Conservation (phyloP, 176 grass and related monocot genomes). For the Musa troglodytarum region DNA sequence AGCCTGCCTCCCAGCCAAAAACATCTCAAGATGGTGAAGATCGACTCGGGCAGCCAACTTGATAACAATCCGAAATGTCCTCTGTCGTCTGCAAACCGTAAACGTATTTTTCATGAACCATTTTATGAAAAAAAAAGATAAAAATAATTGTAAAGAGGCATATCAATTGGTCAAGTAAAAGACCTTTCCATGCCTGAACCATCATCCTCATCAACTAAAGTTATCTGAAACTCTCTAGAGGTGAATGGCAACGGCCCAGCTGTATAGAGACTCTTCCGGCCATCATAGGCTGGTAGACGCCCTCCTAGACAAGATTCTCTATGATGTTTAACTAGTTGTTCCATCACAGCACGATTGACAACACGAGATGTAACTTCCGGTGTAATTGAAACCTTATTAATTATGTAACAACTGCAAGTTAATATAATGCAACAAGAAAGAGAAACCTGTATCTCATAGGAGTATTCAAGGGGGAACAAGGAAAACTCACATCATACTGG, state of each 20-base stretch:
- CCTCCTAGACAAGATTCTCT: slow-evolving; percentile 57
- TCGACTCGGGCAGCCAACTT: slow-evolving; percentile 62
- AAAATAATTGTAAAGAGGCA: not conserved
- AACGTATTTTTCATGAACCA: not conserved
- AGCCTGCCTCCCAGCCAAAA: slow-evolving; percentile 56
- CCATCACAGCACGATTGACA: slow-evolving; percentile 52
- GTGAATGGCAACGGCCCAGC: slow-evolving; percentile 64
- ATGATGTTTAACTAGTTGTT: slow-evolving; percentile 51
- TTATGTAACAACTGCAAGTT: not conserved
- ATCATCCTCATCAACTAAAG: slow-evolving; percentile 60
- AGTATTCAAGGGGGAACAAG: not conserved
- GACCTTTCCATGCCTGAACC: slow-evolving; percentile 49
- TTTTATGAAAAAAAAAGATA: not conserved
- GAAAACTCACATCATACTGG: slow-evolving; percentile 61
- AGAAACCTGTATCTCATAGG: not conserved
- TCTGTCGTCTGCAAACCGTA: slow-evolving; percentile 39
- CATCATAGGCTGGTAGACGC: slow-evolving; percentile 75
- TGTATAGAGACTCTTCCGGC: slow-evolving; percentile 76
- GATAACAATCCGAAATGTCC: slow-evolving; percentile 57
- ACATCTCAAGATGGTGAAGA: slow-evolving; percentile 56
- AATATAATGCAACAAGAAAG: not conserved
- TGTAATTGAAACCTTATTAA: slow-evolving; percentile 52
- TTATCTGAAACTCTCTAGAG: slow-evolving; percentile 63
- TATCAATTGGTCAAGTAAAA: not conserved
- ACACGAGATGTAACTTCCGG: slow-evolving; percentile 47